Percentiles rank a stretch among this genome's conserved stretches.
Conservation (phyloP, 2,329 filamentous ascomycete genomes). For the Corynespora cassiicola region DNA sequence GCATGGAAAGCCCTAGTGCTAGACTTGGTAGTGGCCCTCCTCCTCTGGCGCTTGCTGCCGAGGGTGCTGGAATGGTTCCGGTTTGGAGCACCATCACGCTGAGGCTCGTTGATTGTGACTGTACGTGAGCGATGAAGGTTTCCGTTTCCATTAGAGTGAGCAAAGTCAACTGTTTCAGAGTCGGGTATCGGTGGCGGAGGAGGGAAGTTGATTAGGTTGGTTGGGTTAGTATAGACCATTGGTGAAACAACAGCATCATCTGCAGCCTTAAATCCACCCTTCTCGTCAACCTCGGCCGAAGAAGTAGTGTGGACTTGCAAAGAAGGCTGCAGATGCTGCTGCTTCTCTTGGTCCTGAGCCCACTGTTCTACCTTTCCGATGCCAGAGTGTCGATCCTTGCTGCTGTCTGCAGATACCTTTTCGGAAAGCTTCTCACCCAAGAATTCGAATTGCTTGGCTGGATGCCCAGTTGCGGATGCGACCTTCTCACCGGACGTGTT, state of each 20-base stretch:
- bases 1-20: conserved; percentile 69
- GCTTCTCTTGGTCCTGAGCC: conserved; percentile 47
- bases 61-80: conserved; percentile 18
- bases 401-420: conserved; percentile 32
- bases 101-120: conserved; percentile 44
- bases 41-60: conserved; percentile 54
- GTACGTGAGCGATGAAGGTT: conserved; percentile 33
- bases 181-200: conserved; percentile 41
- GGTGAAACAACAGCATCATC: conserved; percentile 40
- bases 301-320: conserved; percentile 24
- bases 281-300: conserved; percentile 38
- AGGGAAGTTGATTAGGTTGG: conserved; percentile 37
- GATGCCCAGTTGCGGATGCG: conserved; percentile 22
- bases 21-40: conserved; percentile 73
- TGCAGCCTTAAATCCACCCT: conserved; percentile 28
- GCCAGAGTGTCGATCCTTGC: conserved; percentile 18
- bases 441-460: conserved; percentile 29
- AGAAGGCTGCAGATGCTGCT: conserved; percentile 16
- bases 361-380: conserved; percentile 45
- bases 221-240: conserved; percentile 26
- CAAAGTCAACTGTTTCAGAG: conserved; percentile 15
- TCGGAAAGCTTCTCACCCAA: conserved; percentile 38
- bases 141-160: conserved; percentile 13
- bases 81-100: conserved; percentile 10
- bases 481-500: conserved; percentile 37